Evolutionary conservation across 768 basidiomycete species (phyloP).

Genomic region (Agrocybe pediades): DNA sequence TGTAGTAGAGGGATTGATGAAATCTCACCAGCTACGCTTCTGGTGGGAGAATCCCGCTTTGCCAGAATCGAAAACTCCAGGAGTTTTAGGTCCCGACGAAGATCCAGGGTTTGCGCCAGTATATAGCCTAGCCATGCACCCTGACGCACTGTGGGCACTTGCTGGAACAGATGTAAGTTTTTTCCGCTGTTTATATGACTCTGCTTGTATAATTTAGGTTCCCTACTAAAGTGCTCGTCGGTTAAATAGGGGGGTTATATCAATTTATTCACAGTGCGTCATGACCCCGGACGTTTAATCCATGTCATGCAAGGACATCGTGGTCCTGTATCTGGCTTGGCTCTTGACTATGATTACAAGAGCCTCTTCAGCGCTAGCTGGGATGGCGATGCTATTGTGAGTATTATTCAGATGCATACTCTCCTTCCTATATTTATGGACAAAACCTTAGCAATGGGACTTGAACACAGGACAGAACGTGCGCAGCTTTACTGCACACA

Average conservation of each 20-base stretch:
- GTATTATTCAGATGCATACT: conserved; percentile 26
- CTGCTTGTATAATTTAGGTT: neutral
- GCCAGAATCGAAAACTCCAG: conserved; percentile 25
- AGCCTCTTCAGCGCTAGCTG: conserved; percentile 90
- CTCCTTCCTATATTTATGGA: conserved; percentile 8
- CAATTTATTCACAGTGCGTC: conserved; percentile 90
- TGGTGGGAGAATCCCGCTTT: conserved; percentile 87
- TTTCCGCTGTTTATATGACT: conserved; percentile 3
- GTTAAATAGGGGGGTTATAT: conserved; percentile 76
- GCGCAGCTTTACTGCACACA: conserved; percentile 79
- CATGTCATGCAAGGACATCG: conserved; percentile 77
- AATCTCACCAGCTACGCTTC: conserved; percentile 79
- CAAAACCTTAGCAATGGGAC: conserved; percentile 88
- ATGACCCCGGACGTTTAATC: conserved; percentile 81
- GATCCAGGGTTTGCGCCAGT: conserved; percentile 68
- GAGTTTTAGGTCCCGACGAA: conserved; percentile 39
- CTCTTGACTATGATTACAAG: conserved; percentile 80
- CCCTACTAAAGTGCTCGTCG: conserved; percentile 10
- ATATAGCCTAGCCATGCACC: conserved; percentile 89
- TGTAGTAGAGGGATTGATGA: conserved; percentile 90
- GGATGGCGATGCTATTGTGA: conserved; percentile 87
- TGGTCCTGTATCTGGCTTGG: conserved; percentile 84
- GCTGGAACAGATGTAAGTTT: conserved; percentile 80
- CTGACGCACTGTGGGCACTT: conserved; percentile 91
- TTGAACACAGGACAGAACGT: conserved; percentile 84